Conservation (phyloP, 768 basidiomycete genomes). For the Russula olivacea region DNA sequence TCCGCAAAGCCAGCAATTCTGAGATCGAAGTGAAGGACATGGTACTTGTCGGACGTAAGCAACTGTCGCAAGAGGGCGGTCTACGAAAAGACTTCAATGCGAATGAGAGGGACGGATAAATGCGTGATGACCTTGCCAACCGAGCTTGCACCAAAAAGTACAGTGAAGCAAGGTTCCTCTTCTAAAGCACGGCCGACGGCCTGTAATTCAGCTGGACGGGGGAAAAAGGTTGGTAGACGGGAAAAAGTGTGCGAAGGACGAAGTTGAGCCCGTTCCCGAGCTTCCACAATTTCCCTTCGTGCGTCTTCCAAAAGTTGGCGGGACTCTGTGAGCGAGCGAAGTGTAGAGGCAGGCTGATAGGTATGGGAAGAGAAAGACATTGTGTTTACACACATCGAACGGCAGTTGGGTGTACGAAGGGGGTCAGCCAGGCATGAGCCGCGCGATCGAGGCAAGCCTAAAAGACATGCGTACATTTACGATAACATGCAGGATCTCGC, state of each 20-base stretch:
- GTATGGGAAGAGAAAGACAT: constrained; percentile 23
- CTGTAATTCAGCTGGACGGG: constrained; percentile 58
- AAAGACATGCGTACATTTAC: constrained; percentile 50
- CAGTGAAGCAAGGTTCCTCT: constrained; percentile 70
- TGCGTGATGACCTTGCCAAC: constrained; percentile 59
- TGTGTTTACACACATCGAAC: constrained; percentile 8
- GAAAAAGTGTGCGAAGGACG: constrained; percentile 74
- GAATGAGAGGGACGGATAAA: not conserved
- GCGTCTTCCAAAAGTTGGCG: constrained; percentile 72
- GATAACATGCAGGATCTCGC: constrained; percentile 70
- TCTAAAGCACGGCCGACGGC: constrained; percentile 61
- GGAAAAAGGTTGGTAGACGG: constrained; percentile 66
- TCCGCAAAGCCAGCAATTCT: constrained; percentile 83
- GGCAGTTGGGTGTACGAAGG: constrained; percentile 17
- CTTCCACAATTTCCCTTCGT: constrained; percentile 65
- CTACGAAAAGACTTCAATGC: constrained; percentile 32
- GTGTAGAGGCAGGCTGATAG: constrained; percentile 65
- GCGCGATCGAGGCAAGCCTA: constrained; percentile 6
- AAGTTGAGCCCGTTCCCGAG: constrained; percentile 56
- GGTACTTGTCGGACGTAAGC: constrained; percentile 59
- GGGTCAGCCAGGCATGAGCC: constrained; percentile 21
- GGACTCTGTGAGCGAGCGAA: constrained; percentile 75
- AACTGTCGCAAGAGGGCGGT: constrained; percentile 77
- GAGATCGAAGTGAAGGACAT: constrained; percentile 79
- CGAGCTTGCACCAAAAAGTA: constrained; percentile 74